These are phyloP conservation scores for Bjerkandera adusta DNA, from an alignment of 1,284 basidiomycete species.

Conservation along the genomic window DNA sequence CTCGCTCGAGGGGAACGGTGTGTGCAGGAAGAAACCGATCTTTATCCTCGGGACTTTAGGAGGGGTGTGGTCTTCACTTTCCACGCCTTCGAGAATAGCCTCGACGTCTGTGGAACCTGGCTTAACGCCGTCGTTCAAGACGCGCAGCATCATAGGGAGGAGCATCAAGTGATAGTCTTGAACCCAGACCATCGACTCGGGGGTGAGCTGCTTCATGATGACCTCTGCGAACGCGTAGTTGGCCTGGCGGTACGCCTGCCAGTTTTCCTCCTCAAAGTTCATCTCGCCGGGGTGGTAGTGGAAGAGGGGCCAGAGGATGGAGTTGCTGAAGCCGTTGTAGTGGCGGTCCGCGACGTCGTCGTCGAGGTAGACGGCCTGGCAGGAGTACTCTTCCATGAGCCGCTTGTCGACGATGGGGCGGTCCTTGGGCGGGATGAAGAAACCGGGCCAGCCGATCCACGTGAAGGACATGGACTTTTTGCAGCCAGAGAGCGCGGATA, in stretches of 20 bases:
- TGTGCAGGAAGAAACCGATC: slow-evolving; percentile 98
- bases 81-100: slow-evolving; percentile 75
- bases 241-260: slow-evolving; percentile 96
- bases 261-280: slow-evolving; percentile 99
- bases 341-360: slow-evolving; percentile 97
- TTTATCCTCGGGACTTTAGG: slow-evolving; percentile 63
- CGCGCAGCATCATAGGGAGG: slow-evolving; percentile 90
- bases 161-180: slow-evolving; percentile 99
- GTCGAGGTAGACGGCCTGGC: slow-evolving; percentile 96
- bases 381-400: slow-evolving; percentile 93
- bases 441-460: slow-evolving; percentile 93
- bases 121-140: slow-evolving; percentile 75
- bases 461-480: slow-evolving; percentile 96
- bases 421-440: slow-evolving; percentile 88
- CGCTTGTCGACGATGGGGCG: slow-evolving; percentile 83
- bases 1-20: slow-evolving; percentile 97
- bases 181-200: slow-evolving; percentile 97
- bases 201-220: slow-evolving; percentile 73
- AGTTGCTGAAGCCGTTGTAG: slow-evolving; percentile 99
- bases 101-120: slow-evolving; percentile 64
- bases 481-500: slow-evolving; percentile 92
- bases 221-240: slow-evolving; percentile 94
- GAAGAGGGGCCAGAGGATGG: slow-evolving; percentile 98
- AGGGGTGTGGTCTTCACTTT: slow-evolving; percentile 47
- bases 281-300: slow-evolving; percentile 99